These are phyloP conservation scores for Edaphochlamys debaryana DNA, from an alignment of 139 green algal species.

Conservation along the genomic window DNA sequence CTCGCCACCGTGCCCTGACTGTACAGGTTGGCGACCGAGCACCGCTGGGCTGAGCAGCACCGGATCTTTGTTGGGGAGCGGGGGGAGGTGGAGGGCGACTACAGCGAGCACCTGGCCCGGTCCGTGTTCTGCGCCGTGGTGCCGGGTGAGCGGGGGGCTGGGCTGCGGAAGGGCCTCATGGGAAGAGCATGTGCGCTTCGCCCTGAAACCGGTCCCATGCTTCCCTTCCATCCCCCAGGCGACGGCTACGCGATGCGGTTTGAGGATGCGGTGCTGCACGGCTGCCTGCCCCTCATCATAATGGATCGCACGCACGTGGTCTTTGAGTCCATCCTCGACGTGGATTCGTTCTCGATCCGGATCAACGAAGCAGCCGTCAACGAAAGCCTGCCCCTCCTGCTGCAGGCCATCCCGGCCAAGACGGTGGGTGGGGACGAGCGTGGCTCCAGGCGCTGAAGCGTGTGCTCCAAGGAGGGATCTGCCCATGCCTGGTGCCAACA, in stretches of 20 bases:
- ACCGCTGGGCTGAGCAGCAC: conserved; percentile 53
- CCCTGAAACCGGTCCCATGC: no score
- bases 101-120: conserved; percentile 48
- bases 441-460: no score
- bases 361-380: conserved; percentile 35
- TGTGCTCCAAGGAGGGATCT: no score
- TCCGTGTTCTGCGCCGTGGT: conserved; percentile 57
- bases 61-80: conserved; percentile 52
- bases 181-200: no score
- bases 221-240: no score
- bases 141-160: conserved; percentile 5
- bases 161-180: no score
- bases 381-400: conserved; percentile 30
- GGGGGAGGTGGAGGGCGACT: conserved; percentile 27
- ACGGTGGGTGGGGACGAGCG: conserved; percentile 37
- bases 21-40: conserved; percentile 17
- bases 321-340: conserved; percentile 53
- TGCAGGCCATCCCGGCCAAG: conserved; percentile 42
- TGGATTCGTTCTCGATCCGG: conserved; percentile 39
- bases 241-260: conserved; percentile 59
- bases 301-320: conserved; percentile 46
- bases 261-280: conserved; percentile 74
- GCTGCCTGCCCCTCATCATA: conserved; percentile 13
- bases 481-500: no score
- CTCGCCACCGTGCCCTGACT: no score